Conservation (phyloP, 495 filamentous ascomycete genomes). For the Lasiosphaeris hirsuta region DNA sequence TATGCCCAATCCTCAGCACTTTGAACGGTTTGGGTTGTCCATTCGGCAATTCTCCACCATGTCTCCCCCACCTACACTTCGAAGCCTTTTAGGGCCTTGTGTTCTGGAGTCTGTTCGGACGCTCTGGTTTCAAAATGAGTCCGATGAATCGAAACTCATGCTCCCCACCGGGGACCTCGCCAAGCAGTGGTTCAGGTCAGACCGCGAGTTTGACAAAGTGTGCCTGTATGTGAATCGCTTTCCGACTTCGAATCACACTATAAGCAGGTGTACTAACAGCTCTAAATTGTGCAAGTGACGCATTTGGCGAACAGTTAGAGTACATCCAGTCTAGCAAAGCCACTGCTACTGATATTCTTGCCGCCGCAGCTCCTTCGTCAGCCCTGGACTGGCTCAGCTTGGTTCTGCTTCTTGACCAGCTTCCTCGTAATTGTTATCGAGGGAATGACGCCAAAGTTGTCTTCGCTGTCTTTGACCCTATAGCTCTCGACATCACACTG, state of each 20-base stretch:
- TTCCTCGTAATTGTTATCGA: constrained; percentile 24
- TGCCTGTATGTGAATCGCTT: constrained; percentile 2
- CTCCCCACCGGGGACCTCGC: not conserved
- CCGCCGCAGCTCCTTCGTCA: constrained; percentile 1
- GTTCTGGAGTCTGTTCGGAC: too few species aligned
- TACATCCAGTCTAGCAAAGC: constrained; percentile 1
- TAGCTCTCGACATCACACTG: constrained; percentile 4
- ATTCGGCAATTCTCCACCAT: too few species aligned
- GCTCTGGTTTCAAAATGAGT: constrained; percentile 4
- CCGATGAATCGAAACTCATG: not conserved
- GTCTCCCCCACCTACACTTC: too few species aligned
- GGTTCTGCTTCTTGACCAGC: constrained; percentile 21
- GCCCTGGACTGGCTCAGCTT: constrained; percentile 21
- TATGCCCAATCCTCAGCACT: too few species aligned
- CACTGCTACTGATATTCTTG: constrained; percentile 11
- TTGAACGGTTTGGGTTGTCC: too few species aligned
- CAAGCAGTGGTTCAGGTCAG: constrained; percentile 6
- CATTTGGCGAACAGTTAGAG: not conserved
- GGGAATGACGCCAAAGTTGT: not conserved
- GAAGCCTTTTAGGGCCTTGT: too few species aligned
- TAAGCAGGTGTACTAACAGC: too few species aligned
- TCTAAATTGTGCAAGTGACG: too few species aligned
- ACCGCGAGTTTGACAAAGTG: not conserved
- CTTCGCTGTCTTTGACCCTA: constrained; percentile 13
- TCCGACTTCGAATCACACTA: too few species aligned